Evolutionary conservation across 768 basidiomycete species (phyloP), one percentile per base, ranked within the genome.

Genomic region (Lanmaoa rubissima): DNA sequence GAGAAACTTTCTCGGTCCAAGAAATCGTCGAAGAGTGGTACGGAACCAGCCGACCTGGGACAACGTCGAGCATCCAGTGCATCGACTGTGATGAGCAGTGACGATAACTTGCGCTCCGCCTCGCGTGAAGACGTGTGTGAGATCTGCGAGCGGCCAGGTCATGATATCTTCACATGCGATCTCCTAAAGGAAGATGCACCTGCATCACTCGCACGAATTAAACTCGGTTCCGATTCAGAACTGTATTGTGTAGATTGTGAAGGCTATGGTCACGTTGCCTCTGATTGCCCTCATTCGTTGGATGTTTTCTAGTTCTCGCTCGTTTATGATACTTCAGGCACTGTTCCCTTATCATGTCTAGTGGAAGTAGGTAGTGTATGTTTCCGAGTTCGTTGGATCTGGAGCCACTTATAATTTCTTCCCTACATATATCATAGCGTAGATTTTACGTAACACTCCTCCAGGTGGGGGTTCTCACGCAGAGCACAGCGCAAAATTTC

Each of bases 171-270:
- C 71, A 86, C 81, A 39, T 94, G 93, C 69, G 84, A 86, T 56
- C 79, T 91, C 48, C 77, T 92, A 57, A 84, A 83, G 64, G 84
- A 82, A 34, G 85, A 83, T 38, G 65, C 68, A 26, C 65, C 75
- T 11, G 57, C 69, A 16, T 61, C 68, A 4, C 63, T 70, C 14
- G 49, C 58, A 58, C 62, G 44, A 55, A 36, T 39, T 32, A 69
- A 57, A 47, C 54, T 14, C 2, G 48, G 56, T 61, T 35, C 32
- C 10, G 63, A 62, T 48, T 69, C 68, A 17, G 80, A 79, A 51
- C 63, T 82, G 40, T 89, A 82, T 66, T 94, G 93, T 69, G 88
- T 86, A 51, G 92, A 94, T 61, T 94, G 93, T 67, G 93, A 94
- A 75, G 82, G 82, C 55, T 79, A 81, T 50, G 92, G 91, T 9